Base-by-base conservation (phyloP, 768 basidiomycete species). In the Termitomyces sp. region DNA sequence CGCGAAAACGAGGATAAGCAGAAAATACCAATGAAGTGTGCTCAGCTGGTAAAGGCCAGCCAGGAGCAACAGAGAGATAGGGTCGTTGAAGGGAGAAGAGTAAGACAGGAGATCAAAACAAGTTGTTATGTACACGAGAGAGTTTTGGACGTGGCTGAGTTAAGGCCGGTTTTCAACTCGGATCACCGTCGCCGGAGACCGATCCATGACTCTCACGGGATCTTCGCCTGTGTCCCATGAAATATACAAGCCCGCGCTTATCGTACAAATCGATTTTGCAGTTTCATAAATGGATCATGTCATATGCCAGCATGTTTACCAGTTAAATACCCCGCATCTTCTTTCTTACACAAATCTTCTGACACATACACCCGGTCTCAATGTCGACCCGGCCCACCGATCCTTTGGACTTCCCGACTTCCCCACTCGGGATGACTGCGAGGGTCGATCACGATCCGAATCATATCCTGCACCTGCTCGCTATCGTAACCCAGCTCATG, bases 401-500 rank as follows among this genome's bases (percentile, higher is more conserved):
- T 76, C 9, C 61, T 57, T 61, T 71, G 58, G 9, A 58, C 49
- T 24, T 70, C 67, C 13, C 81, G 75, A 22, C 71, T 72, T 9
- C 75, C 78, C 85, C 85, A 86, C 24, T 75, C 76, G n/a, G 58
- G 60, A 63, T 85, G 84, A 22, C 54, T 60, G 54, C 74, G 62
- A 2, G 85, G 84, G 18, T 69, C 62, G 0, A 47, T 62, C 18
- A 71, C 68, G 4, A 78, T 60, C 53, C 31, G 55, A 20, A 58
- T 59, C 73, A 82, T 79, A 60, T 77, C 76, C 39, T 52, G 56
- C 5, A 75, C 78, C 55, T 81, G 77, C n/a, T 72, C 71, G 55
- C 80, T 84, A 60, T 86, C 85, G 3, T 58, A 62, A 0, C 87
- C 87, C 8, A 87, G 66, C 64, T 87, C 86, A 60, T 76, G 75